phyloP scores from a whole-genome alignment of 768 basidiomycete species.

The Suillus ampliporus region DNA sequence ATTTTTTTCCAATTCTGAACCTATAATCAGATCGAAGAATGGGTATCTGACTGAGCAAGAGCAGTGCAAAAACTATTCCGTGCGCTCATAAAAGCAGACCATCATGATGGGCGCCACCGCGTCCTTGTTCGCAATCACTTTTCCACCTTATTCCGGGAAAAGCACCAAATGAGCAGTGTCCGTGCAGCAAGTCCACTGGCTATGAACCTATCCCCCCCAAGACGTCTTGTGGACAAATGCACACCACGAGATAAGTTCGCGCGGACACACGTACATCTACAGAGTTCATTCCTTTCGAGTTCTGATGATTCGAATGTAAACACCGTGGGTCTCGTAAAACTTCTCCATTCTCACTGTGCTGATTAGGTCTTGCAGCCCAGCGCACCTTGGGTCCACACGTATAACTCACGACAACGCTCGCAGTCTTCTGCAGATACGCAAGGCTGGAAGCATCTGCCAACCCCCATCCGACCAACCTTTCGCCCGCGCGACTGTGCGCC shows the following conservation, averaged over 20 bases:
- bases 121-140: background rate
- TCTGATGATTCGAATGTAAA: slow-evolving; percentile 33
- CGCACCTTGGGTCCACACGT: slow-evolving; percentile 13
- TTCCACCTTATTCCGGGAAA: background rate
- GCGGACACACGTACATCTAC: slow-evolving; percentile 35
- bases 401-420: slow-evolving; percentile 34
- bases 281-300: slow-evolving; percentile 31
- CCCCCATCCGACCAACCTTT: slow-evolving; percentile 39
- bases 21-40: slow-evolving; percentile 26
- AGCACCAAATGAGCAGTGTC: background rate
- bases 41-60: slow-evolving; percentile 7
- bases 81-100: slow-evolving; percentile 24
- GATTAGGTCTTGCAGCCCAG: slow-evolving; percentile 22
- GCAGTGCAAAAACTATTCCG: slow-evolving; percentile 19
- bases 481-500: slow-evolving; percentile 41
- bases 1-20: slow-evolving; percentile 12
- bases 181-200: background rate
- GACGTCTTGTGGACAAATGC: slow-evolving; percentile 39
- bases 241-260: slow-evolving; percentile 41
- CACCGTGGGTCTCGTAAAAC: slow-evolving; percentile 19
- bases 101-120: background rate
- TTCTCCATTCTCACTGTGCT: background rate
- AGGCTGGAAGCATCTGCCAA: slow-evolving; percentile 38
- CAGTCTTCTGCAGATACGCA: slow-evolving; percentile 39
- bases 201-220: slow-evolving; percentile 28